Evolutionary conservation across 345 rosid species (phyloP), one percentile per base, ranked within the genome.

Genomic region (Heritiera littoralis): DNA sequence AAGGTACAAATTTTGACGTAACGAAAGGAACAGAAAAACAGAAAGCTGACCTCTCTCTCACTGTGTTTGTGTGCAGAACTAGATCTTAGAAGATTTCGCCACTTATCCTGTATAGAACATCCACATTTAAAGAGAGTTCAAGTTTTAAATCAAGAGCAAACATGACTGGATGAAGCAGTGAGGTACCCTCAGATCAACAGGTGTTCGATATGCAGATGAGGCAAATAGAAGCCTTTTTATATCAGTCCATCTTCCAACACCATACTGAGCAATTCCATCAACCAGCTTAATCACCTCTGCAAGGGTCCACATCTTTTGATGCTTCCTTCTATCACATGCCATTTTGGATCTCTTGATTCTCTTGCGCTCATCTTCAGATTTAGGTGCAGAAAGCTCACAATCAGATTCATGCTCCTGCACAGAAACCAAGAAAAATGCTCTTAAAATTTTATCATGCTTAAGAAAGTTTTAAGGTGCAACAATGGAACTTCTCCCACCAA

Each of bases 181-280:
- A 49, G 66, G 81, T 91, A 95, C 98, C 96, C 99, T 90, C 81
- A 95, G 87, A 90, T 95, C 99, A 13, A 93, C 69, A 23, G 97
- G 94, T 10, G 97, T 95, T 61, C 99, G 94, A 78, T 95, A 77
- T 38, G 92, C 77, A 66, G 93, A 78, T 1, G 97, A 86, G 38
- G 88, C 76, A 81, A 95, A 93, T 78, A 88, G 83, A 58, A 81
- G 84, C 80, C 89, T 90, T 85, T 93, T 91, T 83, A 95, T 93
- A 82, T 91, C 96, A 0, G 97, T 95, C 99, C 99, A 95, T 86
- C 86, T 89, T 60, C 98, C 97, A 78, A 91, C 93, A 85, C 98
- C 99, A 80, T 79, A 91, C 75, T 88, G 86, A 83, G 94, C 84
- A 81, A 95, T 90, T 54, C 99, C 99, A 84, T 95, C 94, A 83